Conservation (phyloP, 495 filamentous ascomycete genomes). For the Tetracladium setigerum region DNA sequence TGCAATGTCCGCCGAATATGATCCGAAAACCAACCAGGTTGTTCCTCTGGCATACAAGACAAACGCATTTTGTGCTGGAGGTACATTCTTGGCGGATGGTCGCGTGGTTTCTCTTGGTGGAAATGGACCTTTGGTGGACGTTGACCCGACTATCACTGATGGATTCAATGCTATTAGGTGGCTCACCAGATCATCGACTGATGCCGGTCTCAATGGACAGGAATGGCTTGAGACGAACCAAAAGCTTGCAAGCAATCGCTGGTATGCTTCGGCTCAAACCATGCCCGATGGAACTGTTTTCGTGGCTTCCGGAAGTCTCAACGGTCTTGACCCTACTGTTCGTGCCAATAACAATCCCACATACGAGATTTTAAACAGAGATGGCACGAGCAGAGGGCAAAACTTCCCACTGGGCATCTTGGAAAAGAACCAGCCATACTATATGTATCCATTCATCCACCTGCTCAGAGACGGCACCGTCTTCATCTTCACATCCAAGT, state of each 20-base stretch:
- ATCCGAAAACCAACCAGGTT: slow-evolving; percentile 40
- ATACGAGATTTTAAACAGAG: slow-evolving; percentile 40
- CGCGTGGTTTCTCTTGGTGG: slow-evolving; percentile 46
- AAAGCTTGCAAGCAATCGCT: slow-evolving; percentile 44
- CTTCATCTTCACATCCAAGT: slow-evolving; percentile 49
- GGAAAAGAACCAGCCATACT: slow-evolving; percentile 52
- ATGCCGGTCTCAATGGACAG: slow-evolving; percentile 40
- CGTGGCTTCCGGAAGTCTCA: slow-evolving; percentile 54
- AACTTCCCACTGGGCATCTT: slow-evolving; percentile 44
- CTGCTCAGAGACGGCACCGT: slow-evolving; percentile 47
- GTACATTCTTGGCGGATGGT: slow-evolving; percentile 52
- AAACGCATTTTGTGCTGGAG: slow-evolving; percentile 57
- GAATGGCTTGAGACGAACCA: slow-evolving; percentile 49
- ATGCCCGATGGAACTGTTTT: slow-evolving; percentile 48
- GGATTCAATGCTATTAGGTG: slow-evolving; percentile 51
- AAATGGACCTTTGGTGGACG: slow-evolving; percentile 44
- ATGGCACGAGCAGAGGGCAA: slow-evolving; percentile 33
- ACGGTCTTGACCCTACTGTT: slow-evolving; percentile 50
- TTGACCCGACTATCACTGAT: slow-evolving; percentile 51
- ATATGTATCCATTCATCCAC: slow-evolving; percentile 60
- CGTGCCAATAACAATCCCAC: slow-evolving; percentile 56
- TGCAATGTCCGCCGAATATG: slow-evolving; percentile 54
- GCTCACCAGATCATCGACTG: slow-evolving; percentile 39
- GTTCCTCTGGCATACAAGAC: slow-evolving; percentile 46
- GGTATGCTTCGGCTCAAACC: slow-evolving; percentile 54